Base-by-base conservation (phyloP, 2,329 filamentous ascomycete genomes). In the Alternaria conjuncta region DNA sequence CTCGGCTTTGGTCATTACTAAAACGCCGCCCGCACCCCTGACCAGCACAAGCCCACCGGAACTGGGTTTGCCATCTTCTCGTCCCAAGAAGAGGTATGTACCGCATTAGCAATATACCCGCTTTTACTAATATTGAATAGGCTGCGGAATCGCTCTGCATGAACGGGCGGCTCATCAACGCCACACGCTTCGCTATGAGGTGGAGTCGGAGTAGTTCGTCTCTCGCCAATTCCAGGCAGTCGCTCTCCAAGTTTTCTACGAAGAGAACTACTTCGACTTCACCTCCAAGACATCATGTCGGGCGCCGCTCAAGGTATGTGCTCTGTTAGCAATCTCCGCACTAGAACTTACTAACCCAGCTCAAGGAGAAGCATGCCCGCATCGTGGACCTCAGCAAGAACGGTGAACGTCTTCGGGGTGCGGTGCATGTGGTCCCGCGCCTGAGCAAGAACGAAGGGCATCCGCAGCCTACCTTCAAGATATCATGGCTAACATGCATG, bases 1-100 rank as follows among this genome's bases (percentile, higher is more conserved):
- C 32, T 36, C 32, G 23, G 23, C 23, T 23, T 23, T 23, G 23
- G 23, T 23, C 23, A 23, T 23, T 23, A 23, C 23, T 23, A 23
- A 23, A 23, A 23, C 23, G 23, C 23, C 23, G 23, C 23, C 23
- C 92, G 95, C 66, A 99, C 96, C 12, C 96, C 96, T 5, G 96
- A 99, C 82, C 96, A 98, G 83, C 96, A 98, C 83, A 99, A 99
- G 86, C 96, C 96, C 18, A 99, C 96, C 11, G 96, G 96, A 46
- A 97, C 95, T 58, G 96, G 96, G 57, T 99, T 99, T 82, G 96
- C 96, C 55, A 95, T 99, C 61, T 99, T 99, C 79, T 98, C 96
- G 68, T 98, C 95, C 50, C 96, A 99, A 78, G 96, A 99, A 86
- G 96, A 99, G 90, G 94, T 97, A 84, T 84, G 90, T 63, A 63